These are phyloP conservation scores for Trametes villosa DNA, from an alignment of 768 basidiomycete genomes.

Conservation along the genomic window DNA sequence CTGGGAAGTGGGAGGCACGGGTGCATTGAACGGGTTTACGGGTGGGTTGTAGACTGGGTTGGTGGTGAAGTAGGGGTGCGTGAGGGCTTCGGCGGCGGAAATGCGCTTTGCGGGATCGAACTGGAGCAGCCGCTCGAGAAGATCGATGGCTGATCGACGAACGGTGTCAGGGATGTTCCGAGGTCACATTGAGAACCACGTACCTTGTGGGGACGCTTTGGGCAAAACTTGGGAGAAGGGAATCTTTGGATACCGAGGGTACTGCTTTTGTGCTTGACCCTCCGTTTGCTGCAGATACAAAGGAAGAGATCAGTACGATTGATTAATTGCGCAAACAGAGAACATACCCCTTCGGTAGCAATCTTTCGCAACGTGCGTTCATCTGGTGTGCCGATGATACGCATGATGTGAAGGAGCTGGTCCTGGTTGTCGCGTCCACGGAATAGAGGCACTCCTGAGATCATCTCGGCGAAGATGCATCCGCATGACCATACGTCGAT, in stretches of 20 bases:
- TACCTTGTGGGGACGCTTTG: conserved; percentile 85
- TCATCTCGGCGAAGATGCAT: conserved; percentile 99
- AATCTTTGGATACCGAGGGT: conserved; percentile 86
- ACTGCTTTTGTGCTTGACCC: conserved; percentile 82
- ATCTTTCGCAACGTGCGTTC: conserved; percentile 89
- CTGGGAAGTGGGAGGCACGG: conserved; percentile 39
- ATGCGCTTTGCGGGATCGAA: conserved; percentile 94
- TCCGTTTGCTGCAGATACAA: conserved; percentile 47
- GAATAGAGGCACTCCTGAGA: conserved; percentile 95
- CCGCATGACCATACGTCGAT: conserved; percentile 99
- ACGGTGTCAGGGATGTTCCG: neutral
- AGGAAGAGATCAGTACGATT: neutral
- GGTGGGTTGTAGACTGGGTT: conserved; percentile 66
- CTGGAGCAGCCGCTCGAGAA: conserved; percentile 92
- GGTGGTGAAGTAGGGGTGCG: conserved; percentile 86
- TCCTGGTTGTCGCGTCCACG: conserved; percentile 96
- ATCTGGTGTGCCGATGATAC: conserved; percentile 93
- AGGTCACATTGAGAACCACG: conserved; percentile 10
- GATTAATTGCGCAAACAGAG: neutral
- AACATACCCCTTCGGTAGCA: conserved; percentile 81
- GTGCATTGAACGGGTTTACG: conserved; percentile 63
- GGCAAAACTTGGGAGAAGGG: conserved; percentile 81
- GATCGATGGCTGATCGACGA: conserved; percentile 71
- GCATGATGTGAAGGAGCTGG: conserved; percentile 97
- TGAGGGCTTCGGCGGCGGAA: conserved; percentile 88